phyloP scores from a whole-genome alignment of 768 basidiomycete genomes.

The Phylloporus rhodoxanthus region DNA sequence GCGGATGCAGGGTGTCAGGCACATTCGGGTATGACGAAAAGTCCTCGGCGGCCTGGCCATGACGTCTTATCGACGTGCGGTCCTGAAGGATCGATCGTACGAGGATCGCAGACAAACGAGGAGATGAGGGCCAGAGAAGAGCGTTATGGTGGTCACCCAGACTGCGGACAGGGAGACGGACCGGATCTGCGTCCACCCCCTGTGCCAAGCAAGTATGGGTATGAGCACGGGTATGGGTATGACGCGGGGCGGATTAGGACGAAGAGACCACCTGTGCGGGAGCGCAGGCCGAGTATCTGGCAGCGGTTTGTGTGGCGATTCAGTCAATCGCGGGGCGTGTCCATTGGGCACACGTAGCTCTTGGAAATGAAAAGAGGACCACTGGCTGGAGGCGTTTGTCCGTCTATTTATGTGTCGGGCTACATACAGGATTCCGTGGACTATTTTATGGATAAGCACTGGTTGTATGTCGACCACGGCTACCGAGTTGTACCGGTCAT shows the following conservation, averaged over 20 bases:
- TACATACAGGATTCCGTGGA: background rate
- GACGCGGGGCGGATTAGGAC: background rate
- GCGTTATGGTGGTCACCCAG: background rate
- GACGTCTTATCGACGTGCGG: constrained; percentile 6
- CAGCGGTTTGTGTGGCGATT: constrained; percentile 23
- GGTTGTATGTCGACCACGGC: background rate
- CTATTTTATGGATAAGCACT: background rate
- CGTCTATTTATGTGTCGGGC: background rate
- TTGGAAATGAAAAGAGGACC: background rate
- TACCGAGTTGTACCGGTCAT: no score
- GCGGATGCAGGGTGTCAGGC: constrained; percentile 23
- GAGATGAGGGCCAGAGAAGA: constrained; percentile 10
- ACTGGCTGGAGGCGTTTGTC: background rate
- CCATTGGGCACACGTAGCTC: constrained; percentile 16
- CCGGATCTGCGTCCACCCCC: background rate
- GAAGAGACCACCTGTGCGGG: constrained; percentile 3
- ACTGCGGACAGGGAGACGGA: constrained; percentile 6
- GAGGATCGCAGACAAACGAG: constrained; percentile 8
- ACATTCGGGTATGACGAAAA: constrained; percentile 10
- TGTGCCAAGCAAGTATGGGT: constrained; percentile 3
- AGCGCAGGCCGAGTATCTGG: constrained; percentile 24
- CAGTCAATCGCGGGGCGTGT: constrained; percentile 13
- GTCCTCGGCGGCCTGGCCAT: constrained; percentile 16
- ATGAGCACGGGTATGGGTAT: constrained; percentile 1
- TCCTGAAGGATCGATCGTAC: background rate